A percentile compares a stretch with the other conserved stretches of the same genome.
Evolutionary conservation across 768 basidiomycete genomes (phyloP).

Genomic region (Pilatotrama ljubarskyi): DNA sequence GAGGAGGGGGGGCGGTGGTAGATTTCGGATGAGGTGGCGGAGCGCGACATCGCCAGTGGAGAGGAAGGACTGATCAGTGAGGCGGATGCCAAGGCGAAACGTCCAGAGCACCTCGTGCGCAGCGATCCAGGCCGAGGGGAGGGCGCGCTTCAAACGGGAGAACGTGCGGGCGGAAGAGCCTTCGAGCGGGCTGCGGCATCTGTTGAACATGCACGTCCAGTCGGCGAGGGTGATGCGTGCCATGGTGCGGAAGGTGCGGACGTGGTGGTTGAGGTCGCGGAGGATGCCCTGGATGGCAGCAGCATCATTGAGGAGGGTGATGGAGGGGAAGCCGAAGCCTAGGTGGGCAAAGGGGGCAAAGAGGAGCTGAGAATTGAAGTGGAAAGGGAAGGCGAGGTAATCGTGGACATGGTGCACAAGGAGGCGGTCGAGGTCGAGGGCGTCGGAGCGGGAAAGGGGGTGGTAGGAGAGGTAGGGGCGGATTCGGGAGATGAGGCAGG

Average conservation of each 20-base stretch:
- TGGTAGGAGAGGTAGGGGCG: neutral
- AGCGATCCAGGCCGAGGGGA: too few species aligned
- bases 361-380: neutral
- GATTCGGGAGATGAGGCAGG: neutral
- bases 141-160: too few species aligned
- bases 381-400: neutral
- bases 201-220: neutral
- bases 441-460: neutral
- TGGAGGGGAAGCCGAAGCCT: neutral
- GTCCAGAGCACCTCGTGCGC: too few species aligned
- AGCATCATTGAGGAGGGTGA: neutral
- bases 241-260: neutral
- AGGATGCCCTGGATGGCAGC: neutral
- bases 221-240: neutral
- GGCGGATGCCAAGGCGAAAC: too few species aligned
- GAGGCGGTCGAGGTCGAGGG: neutral
- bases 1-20: too few species aligned
- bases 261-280: neutral
- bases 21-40: too few species aligned
- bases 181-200: neutral
- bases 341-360: neutral
- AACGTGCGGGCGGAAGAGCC: neutral
- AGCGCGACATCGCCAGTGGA: too few species aligned
- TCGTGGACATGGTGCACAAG: neutral
- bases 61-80: too few species aligned